Conservation (phyloP, 1,139 yeast species). For the Pichia sp. region DNA sequence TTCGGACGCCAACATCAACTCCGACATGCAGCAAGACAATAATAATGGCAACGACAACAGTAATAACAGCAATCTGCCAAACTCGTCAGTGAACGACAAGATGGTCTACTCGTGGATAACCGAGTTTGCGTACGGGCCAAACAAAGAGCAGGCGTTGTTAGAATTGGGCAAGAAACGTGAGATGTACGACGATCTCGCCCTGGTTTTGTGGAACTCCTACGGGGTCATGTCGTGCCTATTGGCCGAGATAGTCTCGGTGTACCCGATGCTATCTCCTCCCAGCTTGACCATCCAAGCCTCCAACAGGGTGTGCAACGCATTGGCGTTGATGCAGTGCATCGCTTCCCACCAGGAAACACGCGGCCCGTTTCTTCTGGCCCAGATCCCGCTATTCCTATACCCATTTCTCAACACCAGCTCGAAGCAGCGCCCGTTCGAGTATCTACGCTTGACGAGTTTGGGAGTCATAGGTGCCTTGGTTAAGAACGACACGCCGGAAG, state of each 20-base stretch:
- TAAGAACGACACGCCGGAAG: conserved; percentile 93
- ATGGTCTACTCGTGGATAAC: conserved; percentile 88
- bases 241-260: conserved; percentile 86
- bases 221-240: conserved; percentile 92
- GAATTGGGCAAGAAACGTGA: conserved; percentile 93
- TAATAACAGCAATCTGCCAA: neutral
- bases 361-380: conserved; percentile 78
- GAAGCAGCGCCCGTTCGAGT: conserved; percentile 89
- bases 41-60: neutral
- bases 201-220: conserved; percentile 91
- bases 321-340: conserved; percentile 91
- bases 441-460: conserved; percentile 81
- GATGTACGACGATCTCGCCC: conserved; percentile 88
- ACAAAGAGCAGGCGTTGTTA: conserved; percentile 84
- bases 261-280: conserved; percentile 86
- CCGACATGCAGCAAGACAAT: neutral
- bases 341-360: conserved; percentile 94
- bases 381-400: conserved; percentile 84
- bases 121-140: conserved; percentile 84
- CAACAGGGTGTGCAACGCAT: conserved; percentile 91
- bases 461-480: conserved; percentile 98
- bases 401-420: conserved; percentile 92
- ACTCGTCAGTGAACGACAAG: conserved; percentile 64
- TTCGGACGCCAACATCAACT: neutral
- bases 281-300: conserved; percentile 81